Evolutionary conservation across 2,329 filamentous ascomycete genomes (phyloP), one percentile per base, ranked within the genome.

Genomic region (Apiospora marii): DNA sequence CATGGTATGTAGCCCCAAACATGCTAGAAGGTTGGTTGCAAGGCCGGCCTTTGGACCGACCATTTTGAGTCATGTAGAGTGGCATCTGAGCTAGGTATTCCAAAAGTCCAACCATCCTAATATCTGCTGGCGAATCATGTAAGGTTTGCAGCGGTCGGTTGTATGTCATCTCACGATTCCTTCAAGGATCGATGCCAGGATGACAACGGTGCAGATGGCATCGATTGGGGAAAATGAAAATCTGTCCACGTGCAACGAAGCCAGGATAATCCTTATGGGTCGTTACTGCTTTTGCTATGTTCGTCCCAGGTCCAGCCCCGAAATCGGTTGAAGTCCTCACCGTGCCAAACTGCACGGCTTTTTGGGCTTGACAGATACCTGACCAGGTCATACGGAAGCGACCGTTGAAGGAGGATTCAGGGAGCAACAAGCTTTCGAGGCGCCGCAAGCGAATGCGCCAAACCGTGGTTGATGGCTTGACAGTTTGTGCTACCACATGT

Each of bases 401-500:
- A n/a, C 34, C 58, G 58, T 64, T 64, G 22, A 64, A 64, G n/a
- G 58, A 64, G 58, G 30, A 41, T 41, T 41, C 34, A 61, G 53
- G 19, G 16, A 61, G 7, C 27, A 41, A n/a, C 58, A 64, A 64
- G 58, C 58, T 64, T 64, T 64, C 34, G 58, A 64, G 58, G 58
- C 58, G 34, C 58, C 22, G 19, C 58, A 64, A 64, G 58, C 58
- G 22, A 41, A 41, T n/a, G 58, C 34, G 58, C 58, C 58, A 64
- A 34, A 64, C 34, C 19, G 19, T 41, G 53, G 13, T 37, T 61
- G 53, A 22, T 37, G 53, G 53, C 30, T 61, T 61, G 51, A 58
- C 53, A 37, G 53, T 61, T 61, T 37, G 53, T 12, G 46, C 46
- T 49, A n/a, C 22, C 8, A 22, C 8, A 49, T 49, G 46, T 49